Evolutionary conservation across 192 early-diverging fungal species (phyloP), one percentile per base, ranked within the genome.

Genomic region (Coemansia sp.): DNA sequence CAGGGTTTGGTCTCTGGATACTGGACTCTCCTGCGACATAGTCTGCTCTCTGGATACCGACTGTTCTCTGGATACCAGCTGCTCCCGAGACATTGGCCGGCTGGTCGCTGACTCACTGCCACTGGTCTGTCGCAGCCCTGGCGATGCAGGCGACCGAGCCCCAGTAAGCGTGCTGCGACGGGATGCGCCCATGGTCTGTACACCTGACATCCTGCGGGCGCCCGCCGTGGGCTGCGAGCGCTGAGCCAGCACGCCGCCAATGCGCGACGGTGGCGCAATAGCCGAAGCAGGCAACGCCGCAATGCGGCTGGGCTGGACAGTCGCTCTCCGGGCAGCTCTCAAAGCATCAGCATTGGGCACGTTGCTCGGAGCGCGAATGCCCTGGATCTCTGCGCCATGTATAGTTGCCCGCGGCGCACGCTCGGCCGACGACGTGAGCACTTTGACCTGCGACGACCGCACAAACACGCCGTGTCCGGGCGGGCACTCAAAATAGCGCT

Each of bases 391-490:
- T 0, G 71, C 38, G 2, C 71, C 71, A 35, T 74, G 71, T 35
- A 67, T 68, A 1, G 61, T 68, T 0, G 71, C 16, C 29, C 71
- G 60, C 31, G 31, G 31, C 4, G 65, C 52, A 16, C 52, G 37
- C 58, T 31, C 54, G 27, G 16, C 55, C 61, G 41, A 45, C 14
- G 6, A 11, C 61, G n/a, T 55, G 59, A 29, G 59, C 5, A 79
- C 26, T 47, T 73, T 78, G 16, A 87, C 85, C 65, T 90, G 89
- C 22, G 83, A 85, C 47, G 86, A 61, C 22, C 89, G 75, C 47
- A 92, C 89, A 88, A 94, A 94, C 41, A 92, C 83, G 61, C 91
- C 92, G 61, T 92, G 86, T 45, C 85, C 72, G 5, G 85, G 62
- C 50, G 53, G 81, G 61, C 92, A 94, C 31, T 87, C 84, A 85